A percentile compares a stretch with the other conserved stretches of the same genome.
These are phyloP conservation scores for Sporothrix protearum DNA, from an alignment of 2,329 filamentous ascomycete species.

Conservation along the genomic window DNA sequence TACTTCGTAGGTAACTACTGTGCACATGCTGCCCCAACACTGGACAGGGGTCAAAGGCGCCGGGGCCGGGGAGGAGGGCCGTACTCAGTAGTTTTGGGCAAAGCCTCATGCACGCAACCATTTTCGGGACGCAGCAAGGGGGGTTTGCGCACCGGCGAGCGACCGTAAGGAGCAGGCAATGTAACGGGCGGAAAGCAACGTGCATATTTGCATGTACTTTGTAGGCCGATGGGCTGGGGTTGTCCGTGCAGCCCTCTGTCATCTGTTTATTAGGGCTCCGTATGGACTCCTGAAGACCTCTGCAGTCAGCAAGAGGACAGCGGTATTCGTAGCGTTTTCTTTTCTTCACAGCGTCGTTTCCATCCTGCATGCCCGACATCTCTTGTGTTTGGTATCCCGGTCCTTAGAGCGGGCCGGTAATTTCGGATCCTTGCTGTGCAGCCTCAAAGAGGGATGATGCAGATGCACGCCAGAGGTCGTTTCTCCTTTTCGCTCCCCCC, in stretches of 20 bases:
- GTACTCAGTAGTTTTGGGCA: slow-evolving; percentile 20
- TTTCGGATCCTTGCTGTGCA: slow-evolving; percentile 17
- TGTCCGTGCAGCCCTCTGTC: neutral
- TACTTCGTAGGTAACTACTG: neutral
- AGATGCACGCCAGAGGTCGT: neutral
- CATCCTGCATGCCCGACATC: slow-evolving; percentile 1
- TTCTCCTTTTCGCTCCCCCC: neutral
- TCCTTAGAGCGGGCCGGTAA: slow-evolving; percentile 5
- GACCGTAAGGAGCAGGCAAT: neutral
- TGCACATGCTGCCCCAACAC: neutral
- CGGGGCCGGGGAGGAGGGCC: slow-evolving; percentile 24
- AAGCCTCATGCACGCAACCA: slow-evolving; percentile 21
- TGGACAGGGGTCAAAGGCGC: slow-evolving; percentile 12
- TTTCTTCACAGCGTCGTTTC: neutral
- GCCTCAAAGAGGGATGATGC: neutral
- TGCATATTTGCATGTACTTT: neutral
- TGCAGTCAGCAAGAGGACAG: neutral
- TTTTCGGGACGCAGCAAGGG: slow-evolving; percentile 17
- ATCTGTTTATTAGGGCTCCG: neutral
- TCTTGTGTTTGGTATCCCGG: slow-evolving; percentile 16
- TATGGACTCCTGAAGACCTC: neutral
- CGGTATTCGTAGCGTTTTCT: neutral
- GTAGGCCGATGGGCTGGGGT: neutral
- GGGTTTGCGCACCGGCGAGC: neutral
- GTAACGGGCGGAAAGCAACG: neutral